Evolutionary conservation across 805 yeast species (phyloP).

Genomic region (Candida manassasensis): DNA sequence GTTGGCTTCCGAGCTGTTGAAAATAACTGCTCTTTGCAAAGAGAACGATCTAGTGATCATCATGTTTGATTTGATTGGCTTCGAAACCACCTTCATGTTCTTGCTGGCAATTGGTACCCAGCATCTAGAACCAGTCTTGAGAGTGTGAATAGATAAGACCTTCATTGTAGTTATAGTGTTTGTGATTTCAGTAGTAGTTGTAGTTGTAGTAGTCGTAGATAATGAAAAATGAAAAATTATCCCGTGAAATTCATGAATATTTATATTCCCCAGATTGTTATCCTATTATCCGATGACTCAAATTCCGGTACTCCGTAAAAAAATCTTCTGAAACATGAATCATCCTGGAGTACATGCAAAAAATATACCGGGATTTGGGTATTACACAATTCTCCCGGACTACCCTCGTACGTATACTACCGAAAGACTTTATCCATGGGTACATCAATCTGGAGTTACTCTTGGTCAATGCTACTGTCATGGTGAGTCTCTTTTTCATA

Average conservation of each 20-base stretch:
- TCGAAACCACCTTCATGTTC: neutral
- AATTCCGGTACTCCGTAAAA: conserved; percentile 1
- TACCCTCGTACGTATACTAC: too few species aligned
- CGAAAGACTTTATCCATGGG: too few species aligned
- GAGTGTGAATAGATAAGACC: conserved; percentile 29
- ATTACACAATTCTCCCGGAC: too few species aligned
- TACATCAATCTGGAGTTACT: too few species aligned
- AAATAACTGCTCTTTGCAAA: neutral
- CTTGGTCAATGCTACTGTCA: too few species aligned
- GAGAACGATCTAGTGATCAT: neutral
- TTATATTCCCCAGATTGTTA: conserved; percentile 10
- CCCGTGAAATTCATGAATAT: neutral
- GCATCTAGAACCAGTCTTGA: conserved; percentile 28
- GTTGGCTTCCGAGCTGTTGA: neutral
- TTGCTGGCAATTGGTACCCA: conserved; percentile 3
- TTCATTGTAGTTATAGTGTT: neutral
- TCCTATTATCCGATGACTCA: conserved; percentile 11
- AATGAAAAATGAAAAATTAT: neutral
- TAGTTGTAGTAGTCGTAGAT: neutral
- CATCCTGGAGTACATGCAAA: too few species aligned
- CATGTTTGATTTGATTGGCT: conserved; percentile 1
- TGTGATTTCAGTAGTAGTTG: neutral
- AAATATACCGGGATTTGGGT: too few species aligned
- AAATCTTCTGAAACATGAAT: neutral
- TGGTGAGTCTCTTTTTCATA: too few species aligned